These are phyloP conservation scores for Psidium friedrichsthalianum DNA, from an alignment of 345 rosid species.

Conservation along the genomic window DNA sequence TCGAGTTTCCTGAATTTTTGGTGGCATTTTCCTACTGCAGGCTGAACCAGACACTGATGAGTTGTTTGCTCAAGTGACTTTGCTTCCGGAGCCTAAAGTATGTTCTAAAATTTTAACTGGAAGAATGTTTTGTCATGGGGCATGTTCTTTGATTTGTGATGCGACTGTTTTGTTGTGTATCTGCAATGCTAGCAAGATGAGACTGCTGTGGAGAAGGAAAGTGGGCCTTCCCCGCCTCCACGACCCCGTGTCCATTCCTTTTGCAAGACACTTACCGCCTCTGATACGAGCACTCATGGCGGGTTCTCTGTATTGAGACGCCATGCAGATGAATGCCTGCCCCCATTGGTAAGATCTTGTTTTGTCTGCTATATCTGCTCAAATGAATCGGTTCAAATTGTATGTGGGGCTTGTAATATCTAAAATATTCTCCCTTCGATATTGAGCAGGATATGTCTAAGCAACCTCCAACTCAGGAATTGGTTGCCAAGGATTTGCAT, in stretches of 20 bases:
- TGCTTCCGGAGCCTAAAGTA: slow-evolving; percentile 31
- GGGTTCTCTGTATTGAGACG: slow-evolving; percentile 55
- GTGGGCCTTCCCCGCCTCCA: slow-evolving; percentile 8
- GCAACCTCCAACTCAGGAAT: slow-evolving; percentile 61
- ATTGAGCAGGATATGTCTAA: slow-evolving; percentile 43
- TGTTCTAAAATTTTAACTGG: neutral
- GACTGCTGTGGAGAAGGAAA: slow-evolving; percentile 17
- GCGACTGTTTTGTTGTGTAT: neutral
- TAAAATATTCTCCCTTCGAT: neutral
- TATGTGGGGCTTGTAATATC: neutral
- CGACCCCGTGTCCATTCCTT: slow-evolving; percentile 33
- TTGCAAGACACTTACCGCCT: slow-evolving; percentile 49
- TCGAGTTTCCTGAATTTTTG: neutral
- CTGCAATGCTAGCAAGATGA: slow-evolving; percentile 22
- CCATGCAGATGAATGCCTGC: slow-evolving; percentile 61
- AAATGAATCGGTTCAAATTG: neutral
- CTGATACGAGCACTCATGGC: slow-evolving; percentile 63
- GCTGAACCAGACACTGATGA: slow-evolving; percentile 54
- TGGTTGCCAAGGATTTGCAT: slow-evolving; percentile 56
- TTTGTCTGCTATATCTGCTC: neutral
- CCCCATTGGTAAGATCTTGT: slow-evolving; percentile 32
- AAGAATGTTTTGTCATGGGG: neutral
- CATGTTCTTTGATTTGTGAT: neutral
- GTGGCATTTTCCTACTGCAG: slow-evolving; percentile 7
- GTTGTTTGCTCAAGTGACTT: slow-evolving; percentile 41